These are phyloP conservation scores for Ustilago loliicola DNA, from an alignment of 1,284 basidiomycete species.

Conservation along the genomic window DNA sequence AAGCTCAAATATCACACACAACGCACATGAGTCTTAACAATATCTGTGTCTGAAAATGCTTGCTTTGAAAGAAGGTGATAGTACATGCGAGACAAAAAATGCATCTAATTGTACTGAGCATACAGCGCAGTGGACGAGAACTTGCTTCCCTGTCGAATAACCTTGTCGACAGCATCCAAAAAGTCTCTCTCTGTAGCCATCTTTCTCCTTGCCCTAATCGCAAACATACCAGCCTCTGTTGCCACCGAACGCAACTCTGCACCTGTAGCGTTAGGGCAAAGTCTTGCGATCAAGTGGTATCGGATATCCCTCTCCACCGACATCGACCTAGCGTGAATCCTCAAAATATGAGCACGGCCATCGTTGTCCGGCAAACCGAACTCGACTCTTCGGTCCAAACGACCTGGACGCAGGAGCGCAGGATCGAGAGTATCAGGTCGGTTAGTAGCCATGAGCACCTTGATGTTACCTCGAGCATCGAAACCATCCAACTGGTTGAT, in stretches of 20 bases:
- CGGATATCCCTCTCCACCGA: slow-evolving; percentile 96
- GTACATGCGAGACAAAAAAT: slow-evolving; percentile 15
- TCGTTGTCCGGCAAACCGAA: slow-evolving; percentile 96
- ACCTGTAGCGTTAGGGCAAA: slow-evolving; percentile 98
- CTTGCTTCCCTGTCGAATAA: slow-evolving; percentile 96
- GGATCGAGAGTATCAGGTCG: slow-evolving; percentile 98
- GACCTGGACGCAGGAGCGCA: slow-evolving; percentile 93
- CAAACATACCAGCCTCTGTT: slow-evolving; percentile 99
- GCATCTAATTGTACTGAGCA: slow-evolving; percentile 56
- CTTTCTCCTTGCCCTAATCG: slow-evolving; percentile 94
- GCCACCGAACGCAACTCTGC: slow-evolving; percentile 96
- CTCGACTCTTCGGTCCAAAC: slow-evolving; percentile 94
- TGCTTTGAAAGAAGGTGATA: slow-evolving; percentile 18
- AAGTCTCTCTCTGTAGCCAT: slow-evolving; percentile 98
- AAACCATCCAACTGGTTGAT: slow-evolving; percentile 99
- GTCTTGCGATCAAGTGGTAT: slow-evolving; percentile 94
- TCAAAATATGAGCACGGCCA: slow-evolving; percentile 94
- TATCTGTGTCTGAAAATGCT: neutral
- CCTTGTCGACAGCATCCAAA: slow-evolving; percentile 97
- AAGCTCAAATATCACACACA: slow-evolving; percentile 7
- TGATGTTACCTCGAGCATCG: slow-evolving; percentile 98
- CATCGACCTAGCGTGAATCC: slow-evolving; percentile 96
- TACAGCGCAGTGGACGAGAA: slow-evolving; percentile 77
- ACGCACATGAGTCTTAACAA: neutral
- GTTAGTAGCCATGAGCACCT: slow-evolving; percentile 99